Conservation (phyloP, 768 basidiomycete genomes). For the Russula virescens region DNA sequence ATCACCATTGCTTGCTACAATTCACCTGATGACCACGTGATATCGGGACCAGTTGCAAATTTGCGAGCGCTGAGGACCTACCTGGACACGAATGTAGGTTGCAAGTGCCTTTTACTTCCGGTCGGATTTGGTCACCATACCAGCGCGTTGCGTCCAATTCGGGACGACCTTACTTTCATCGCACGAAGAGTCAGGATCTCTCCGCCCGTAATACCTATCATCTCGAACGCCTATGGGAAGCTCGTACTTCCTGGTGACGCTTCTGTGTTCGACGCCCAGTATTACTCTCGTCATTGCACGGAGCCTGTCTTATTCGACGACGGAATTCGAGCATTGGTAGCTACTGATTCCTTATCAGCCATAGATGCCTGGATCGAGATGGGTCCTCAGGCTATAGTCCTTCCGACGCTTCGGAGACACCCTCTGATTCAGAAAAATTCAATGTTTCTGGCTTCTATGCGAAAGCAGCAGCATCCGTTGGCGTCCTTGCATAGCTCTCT, state of each 20-base stretch:
- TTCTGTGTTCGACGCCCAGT: conserved; percentile 42
- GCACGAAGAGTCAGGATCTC: conserved; percentile 35
- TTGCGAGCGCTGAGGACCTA: conserved; percentile 39
- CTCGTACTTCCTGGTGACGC: conserved; percentile 49
- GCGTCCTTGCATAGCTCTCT: conserved; percentile 42
- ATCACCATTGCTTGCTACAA: conserved; percentile 59
- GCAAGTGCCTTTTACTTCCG: conserved; percentile 40
- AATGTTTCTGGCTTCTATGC: conserved; percentile 46
- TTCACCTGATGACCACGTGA: conserved; percentile 47
- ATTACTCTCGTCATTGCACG: conserved; percentile 54
- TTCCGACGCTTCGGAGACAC: conserved; percentile 51
- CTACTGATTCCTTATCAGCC: conserved; percentile 27
- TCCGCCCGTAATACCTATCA: conserved; percentile 50
- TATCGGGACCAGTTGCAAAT: conserved; percentile 49
- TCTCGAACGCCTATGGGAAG: conserved; percentile 55
- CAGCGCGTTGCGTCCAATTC: conserved; percentile 52
- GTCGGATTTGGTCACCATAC: conserved; percentile 67
- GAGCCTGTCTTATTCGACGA: conserved; percentile 52
- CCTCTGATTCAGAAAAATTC: conserved; percentile 30
- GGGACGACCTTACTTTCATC: conserved; percentile 42
- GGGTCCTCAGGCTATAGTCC: conserved; percentile 52
- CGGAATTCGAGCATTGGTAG: conserved; percentile 41
- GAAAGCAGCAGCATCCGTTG: conserved; percentile 42
- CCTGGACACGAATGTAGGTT: conserved; percentile 34
- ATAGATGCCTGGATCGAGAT: conserved; percentile 58